Percentiles rank a stretch among this genome's conserved stretches.
These are phyloP conservation scores for Neostapfia colusana DNA, from an alignment of 176 grass and related monocot species.

Conservation along the genomic window DNA sequence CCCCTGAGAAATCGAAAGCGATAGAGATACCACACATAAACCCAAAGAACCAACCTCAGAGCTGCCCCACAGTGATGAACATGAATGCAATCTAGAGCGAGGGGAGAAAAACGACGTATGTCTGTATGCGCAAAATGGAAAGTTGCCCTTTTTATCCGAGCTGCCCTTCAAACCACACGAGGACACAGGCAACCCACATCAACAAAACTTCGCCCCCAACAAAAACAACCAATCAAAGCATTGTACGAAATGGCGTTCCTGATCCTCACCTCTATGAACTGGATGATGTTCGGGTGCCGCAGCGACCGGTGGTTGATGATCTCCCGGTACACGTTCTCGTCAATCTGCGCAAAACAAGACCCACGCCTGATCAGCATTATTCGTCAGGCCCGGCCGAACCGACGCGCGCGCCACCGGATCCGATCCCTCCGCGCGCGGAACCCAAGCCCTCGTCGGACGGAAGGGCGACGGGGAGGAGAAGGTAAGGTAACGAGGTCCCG, in stretches of 20 bases:
- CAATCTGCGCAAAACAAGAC: conserved; percentile 37
- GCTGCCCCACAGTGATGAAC: conserved; percentile 15
- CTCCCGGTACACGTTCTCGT: conserved; percentile 59
- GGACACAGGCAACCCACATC: background rate
- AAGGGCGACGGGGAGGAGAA: background rate
- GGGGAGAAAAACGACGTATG: background rate
- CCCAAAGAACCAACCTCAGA: background rate
- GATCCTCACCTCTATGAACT: conserved; percentile 53
- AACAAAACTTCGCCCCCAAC: background rate
- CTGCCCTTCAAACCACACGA: background rate
- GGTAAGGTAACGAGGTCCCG: background rate
- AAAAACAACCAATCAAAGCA: background rate
- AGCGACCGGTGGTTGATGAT: conserved; percentile 60
- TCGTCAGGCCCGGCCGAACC: background rate
- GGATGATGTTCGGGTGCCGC: conserved; percentile 54
- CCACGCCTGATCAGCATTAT: conserved; percentile 17
- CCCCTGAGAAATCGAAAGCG: background rate
- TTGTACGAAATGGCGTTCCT: conserved; percentile 2
- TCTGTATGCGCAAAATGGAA: background rate
- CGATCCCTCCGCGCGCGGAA: background rate
- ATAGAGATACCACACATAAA: background rate
- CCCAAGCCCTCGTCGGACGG: background rate
- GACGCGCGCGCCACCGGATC: background rate
- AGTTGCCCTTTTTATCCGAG: background rate
- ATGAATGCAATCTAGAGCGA: conserved; percentile 12